Percentiles rank a stretch among this genome's conserved stretches.
Evolutionary conservation across 805 yeast species (phyloP).

Genomic region (Zygotorulaspora florentina): DNA sequence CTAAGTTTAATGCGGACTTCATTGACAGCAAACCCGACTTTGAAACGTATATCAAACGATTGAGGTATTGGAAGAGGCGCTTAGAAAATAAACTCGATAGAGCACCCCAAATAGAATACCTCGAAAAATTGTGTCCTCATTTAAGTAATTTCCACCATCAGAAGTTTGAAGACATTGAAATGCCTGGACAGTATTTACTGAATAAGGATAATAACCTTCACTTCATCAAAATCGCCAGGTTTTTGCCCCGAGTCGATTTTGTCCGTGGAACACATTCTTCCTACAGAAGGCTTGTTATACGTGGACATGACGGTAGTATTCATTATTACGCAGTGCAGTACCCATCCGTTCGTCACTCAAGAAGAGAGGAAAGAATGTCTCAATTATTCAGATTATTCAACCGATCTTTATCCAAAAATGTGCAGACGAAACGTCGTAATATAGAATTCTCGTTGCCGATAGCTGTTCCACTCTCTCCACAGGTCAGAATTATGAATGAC

Average conservation of each 20-base stretch:
- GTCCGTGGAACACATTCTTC: slow-evolving; percentile 89
- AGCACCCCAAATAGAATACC: slow-evolving; percentile 68
- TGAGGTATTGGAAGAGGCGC: slow-evolving; percentile 89
- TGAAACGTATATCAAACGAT: slow-evolving; percentile 76
- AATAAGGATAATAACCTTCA: slow-evolving; percentile 86
- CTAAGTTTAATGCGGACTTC: slow-evolving; percentile 89
- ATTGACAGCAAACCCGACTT: slow-evolving; percentile 82
- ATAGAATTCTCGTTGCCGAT: slow-evolving; percentile 82
- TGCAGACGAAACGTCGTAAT: slow-evolving; percentile 82
- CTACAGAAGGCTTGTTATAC: slow-evolving; percentile 78
- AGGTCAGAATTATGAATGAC: slow-evolving; percentile 87
- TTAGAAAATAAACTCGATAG: slow-evolving; percentile 89
- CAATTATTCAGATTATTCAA: slow-evolving; percentile 88
- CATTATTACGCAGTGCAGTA: slow-evolving; percentile 95
- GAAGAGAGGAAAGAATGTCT: slow-evolving; percentile 92
- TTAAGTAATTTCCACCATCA: slow-evolving; percentile 96
- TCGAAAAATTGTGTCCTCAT: slow-evolving; percentile 92
- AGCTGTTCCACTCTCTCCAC: slow-evolving; percentile 93
- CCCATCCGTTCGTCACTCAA: slow-evolving; percentile 96
- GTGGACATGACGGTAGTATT: slow-evolving; percentile 89
- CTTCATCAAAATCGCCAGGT: slow-evolving; percentile 88
- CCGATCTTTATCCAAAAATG: slow-evolving; percentile 71
- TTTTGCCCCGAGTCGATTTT: slow-evolving; percentile 81
- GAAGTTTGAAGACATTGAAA: slow-evolving; percentile 94
- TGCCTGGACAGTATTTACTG: slow-evolving; percentile 92